Evolutionary conservation across 139 green algal species (phyloP).

Genomic region (Auxenochlorella pyrenoidosa): DNA sequence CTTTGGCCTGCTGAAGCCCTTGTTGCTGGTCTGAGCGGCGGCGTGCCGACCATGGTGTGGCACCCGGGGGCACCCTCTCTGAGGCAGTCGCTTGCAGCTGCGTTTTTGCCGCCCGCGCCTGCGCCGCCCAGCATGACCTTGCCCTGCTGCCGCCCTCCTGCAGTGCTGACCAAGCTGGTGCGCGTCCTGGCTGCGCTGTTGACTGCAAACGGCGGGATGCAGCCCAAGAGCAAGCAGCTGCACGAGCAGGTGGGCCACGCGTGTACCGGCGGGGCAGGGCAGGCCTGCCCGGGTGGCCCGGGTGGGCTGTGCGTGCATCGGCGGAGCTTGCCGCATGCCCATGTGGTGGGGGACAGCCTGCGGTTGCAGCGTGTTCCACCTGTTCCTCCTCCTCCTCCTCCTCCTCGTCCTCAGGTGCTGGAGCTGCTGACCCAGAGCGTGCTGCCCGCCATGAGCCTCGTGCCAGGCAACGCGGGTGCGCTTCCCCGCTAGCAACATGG

Average conservation of each 20-base stretch:
- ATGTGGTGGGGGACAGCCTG: too few species aligned
- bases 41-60: too few species aligned
- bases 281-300: background rate
- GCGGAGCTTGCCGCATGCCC: background rate
- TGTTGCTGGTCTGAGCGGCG: background rate
- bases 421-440: slow-evolving; percentile 59
- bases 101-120: too few species aligned
- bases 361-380: background rate
- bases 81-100: too few species aligned
- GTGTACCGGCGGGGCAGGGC: too few species aligned
- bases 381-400: background rate
- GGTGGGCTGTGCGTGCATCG: background rate
- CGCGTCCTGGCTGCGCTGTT: slow-evolving; percentile 9
- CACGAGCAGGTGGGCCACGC: slow-evolving; percentile 30
- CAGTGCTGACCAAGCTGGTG: slow-evolving; percentile 31
- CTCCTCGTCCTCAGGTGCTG: slow-evolving; percentile 36
- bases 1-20: background rate
- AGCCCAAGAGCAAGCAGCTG: background rate
- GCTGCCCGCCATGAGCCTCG: slow-evolving; percentile 71
- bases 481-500: too few species aligned
- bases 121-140: background rate
- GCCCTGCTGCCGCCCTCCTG: background rate
- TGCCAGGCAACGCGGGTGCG: slow-evolving; percentile 45
- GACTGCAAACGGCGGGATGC: background rate
- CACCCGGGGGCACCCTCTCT: too few species aligned